Evolutionary conservation across 139 green algal species (phyloP), one percentile per base, ranked within the genome.

Genomic region (Auxenochlorella protothecoides): DNA sequence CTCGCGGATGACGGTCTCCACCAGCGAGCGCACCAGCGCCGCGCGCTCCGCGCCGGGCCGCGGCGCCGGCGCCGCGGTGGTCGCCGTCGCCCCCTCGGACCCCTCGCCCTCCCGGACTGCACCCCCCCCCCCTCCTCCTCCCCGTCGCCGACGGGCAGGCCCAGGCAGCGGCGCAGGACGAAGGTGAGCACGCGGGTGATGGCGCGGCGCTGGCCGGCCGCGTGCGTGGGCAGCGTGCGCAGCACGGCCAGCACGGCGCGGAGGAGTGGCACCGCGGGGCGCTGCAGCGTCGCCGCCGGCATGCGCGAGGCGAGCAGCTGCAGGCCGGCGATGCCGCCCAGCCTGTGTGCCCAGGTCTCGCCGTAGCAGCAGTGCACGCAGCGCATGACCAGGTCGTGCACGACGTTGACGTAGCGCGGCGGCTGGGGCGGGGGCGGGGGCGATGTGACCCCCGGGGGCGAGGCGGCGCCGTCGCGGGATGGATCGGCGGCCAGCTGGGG

Each of bases 291-390:
- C 0, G 27, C 59, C 8, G 80, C 62, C 0, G 87, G 87, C 71
- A 94, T 14, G 12, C 68, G 72, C 10, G 59, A 16, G 55, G 65
- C 13, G 65, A 82, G 60, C 12, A 57, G 2, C 16, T 65, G 13
- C 3, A 97, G 68, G n/a, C 87, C 90, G 8, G 82, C 77, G 6
- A 89, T 80, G 14, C 92, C 93, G 14, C 91, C 91, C 6, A 97
- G 76, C 16, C 89, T 84, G 5, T 78, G 74, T 5, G 88, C 70
- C 93, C 92, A 98, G 6, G 76, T 78, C 65, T 90, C 87, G 10
- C 88, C 86, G 68, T 92, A 95, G 81, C 93, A 97, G 75, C 84
- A 89, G 78, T 97, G 88, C 74, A 96, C 72, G 55, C 97, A 70
- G 9, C 90, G 85, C 4, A 79, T 78, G 52, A 94, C 64, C 53